These are phyloP conservation scores for Pestalotiopsis fici DNA, from an alignment of 2,329 filamentous ascomycete species.

Conservation along the genomic window DNA sequence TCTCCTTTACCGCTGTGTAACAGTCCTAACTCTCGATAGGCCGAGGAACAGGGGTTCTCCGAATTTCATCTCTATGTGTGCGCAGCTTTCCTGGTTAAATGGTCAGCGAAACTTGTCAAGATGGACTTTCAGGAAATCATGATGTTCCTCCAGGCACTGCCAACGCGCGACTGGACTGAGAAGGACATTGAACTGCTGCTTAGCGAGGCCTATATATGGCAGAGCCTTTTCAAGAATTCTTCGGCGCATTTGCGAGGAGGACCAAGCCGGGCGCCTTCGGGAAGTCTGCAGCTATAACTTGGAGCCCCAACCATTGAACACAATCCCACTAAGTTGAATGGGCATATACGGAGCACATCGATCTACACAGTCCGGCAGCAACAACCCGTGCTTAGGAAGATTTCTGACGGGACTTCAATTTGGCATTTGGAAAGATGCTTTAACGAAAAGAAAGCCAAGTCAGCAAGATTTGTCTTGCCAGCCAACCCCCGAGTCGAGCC, in stretches of 20 bases:
- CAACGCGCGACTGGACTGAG: constrained; percentile 92
- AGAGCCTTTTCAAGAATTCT: constrained; percentile 93
- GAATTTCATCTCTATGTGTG: constrained; percentile 98
- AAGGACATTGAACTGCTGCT: constrained; percentile 96
- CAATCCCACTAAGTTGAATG: not conserved
- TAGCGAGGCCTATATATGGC: constrained; percentile 98
- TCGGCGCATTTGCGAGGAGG: constrained; percentile 78
- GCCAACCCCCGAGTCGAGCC: not conserved
- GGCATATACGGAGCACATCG: not conserved
- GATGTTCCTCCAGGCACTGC: constrained; percentile 97
- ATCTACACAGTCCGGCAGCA: not conserved
- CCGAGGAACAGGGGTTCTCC: constrained; percentile 97
- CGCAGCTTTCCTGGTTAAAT: constrained; percentile 96
- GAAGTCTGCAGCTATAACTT: constrained; percentile 38
- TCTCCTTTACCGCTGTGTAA: not conserved
- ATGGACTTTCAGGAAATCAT: constrained; percentile 99
- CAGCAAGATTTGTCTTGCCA: not conserved
- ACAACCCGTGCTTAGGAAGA: not conserved
- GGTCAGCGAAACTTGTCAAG: constrained; percentile 90
- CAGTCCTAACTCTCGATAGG: constrained; percentile 50
- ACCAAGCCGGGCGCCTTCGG: constrained; percentile 38
- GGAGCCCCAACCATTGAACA: not conserved
- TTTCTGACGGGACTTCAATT: not conserved
- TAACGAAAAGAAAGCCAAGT: not conserved
- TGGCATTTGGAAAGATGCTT: not conserved